These are phyloP conservation scores for Neurospora discreta DNA, from an alignment of 495 filamentous ascomycete species.

Conservation along the genomic window DNA sequence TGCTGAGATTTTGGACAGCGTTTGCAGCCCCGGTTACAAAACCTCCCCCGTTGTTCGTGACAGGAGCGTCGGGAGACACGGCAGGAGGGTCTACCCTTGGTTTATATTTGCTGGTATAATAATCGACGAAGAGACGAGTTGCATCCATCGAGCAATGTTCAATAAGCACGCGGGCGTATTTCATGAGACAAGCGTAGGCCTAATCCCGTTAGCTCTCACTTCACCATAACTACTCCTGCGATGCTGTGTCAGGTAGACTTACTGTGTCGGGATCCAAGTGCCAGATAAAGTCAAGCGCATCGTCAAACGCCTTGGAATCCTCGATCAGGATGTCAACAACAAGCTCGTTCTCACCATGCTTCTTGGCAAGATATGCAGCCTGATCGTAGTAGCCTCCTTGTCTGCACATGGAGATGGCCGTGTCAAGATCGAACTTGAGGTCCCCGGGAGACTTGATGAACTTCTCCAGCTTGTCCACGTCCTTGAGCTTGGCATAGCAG, in stretches of 20 bases:
- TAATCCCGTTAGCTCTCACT: constrained; percentile 27
- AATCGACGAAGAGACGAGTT: constrained; percentile 80
- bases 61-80: constrained; percentile 28
- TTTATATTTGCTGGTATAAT: constrained; percentile 77
- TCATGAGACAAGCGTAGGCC: constrained; percentile 87
- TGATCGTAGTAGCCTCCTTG: constrained; percentile 98
- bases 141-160: constrained; percentile 70
- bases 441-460: constrained; percentile 96
- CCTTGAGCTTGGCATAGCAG: constrained; percentile 95
- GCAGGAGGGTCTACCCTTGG: constrained; percentile 56
- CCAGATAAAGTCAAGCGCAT: constrained; percentile 86
- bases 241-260: constrained; percentile 18
- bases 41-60: constrained; percentile 22
- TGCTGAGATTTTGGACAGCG: constrained; percentile 71
- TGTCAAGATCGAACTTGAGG: constrained; percentile 92
- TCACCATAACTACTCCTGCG: background rate
- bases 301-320: constrained; percentile 77
- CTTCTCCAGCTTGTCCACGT: constrained; percentile 85
- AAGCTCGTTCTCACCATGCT: constrained; percentile 86
- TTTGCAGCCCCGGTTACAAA: constrained; percentile 50
- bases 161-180: constrained; percentile 81
- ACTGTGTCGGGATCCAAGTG: constrained; percentile 73
- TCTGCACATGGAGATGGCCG: constrained; percentile 93
- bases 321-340: constrained; percentile 94
- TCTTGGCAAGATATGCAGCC: constrained; percentile 87